Evolutionary conservation across 1,284 basidiomycete genomes (phyloP).

Genomic region (Pseudomicrostroma phylloplanum): DNA sequence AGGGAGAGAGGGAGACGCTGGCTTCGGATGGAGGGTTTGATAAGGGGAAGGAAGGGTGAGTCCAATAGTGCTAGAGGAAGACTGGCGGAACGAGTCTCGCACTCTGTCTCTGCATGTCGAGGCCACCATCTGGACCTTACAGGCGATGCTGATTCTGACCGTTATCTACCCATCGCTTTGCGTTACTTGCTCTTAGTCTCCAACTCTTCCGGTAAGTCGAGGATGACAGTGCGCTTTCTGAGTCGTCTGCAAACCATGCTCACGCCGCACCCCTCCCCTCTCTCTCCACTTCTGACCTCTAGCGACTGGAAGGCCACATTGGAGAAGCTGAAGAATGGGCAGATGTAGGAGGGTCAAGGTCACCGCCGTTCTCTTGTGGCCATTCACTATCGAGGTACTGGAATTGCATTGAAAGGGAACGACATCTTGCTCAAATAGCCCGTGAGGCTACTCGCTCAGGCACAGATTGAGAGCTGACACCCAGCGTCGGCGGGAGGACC

Average conservation of each 20-base stretch:
- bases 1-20: slow-evolving; percentile 35
- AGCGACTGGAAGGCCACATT: slow-evolving; percentile 34
- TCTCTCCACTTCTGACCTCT: slow-evolving; percentile 23
- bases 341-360: not conserved
- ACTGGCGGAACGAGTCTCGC: too few species aligned
- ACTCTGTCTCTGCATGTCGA: not conserved
- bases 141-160: not conserved
- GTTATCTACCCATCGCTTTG: not conserved
- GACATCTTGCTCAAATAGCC: too few species aligned
- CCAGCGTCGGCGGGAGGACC: too few species aligned
- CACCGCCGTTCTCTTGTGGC: too few species aligned
- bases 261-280: not conserved
- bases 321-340: slow-evolving; percentile 28
- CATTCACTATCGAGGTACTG: too few species aligned
- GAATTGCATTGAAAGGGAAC: too few species aligned
- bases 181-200: not conserved
- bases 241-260: not conserved
- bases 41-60: slow-evolving; percentile 40
- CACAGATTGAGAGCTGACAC: too few species aligned
- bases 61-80: not conserved
- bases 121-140: not conserved
- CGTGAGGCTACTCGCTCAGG: too few species aligned
- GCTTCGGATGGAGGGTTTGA: slow-evolving; percentile 29
- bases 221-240: too few species aligned
- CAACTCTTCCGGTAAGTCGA: not conserved